Percentiles rank a stretch among this genome's conserved stretches.
phyloP scores from a whole-genome alignment of 2,329 filamentous ascomycete species.

The Ascochyta fabae region DNA sequence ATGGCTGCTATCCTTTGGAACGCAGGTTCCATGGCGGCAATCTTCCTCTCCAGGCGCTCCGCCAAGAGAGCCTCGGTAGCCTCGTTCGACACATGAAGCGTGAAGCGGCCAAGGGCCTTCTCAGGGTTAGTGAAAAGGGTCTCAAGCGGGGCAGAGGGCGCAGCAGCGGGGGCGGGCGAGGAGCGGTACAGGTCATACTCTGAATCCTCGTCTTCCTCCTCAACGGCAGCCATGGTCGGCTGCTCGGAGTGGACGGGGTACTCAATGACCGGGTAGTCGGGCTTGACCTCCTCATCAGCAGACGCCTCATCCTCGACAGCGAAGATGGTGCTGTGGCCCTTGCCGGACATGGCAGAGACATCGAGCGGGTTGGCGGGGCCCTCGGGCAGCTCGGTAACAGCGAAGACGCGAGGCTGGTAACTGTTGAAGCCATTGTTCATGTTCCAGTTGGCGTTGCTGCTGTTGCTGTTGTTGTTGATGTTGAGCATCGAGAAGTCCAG shows the following conservation, averaged over 20 bases:
- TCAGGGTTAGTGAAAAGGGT: slow-evolving; percentile 61
- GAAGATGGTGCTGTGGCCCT: slow-evolving; percentile 56
- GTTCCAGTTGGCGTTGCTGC: slow-evolving; percentile 52
- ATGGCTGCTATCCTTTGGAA: slow-evolving; percentile 43
- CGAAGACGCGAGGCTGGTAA: slow-evolving; percentile 72
- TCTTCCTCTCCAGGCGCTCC: slow-evolving; percentile 45
- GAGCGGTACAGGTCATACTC: slow-evolving; percentile 67
- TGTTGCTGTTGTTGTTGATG: slow-evolving; percentile 55
- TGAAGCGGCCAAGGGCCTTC: slow-evolving; percentile 68
- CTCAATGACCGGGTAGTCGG: slow-evolving; percentile 58
- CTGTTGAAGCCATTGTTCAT: slow-evolving; percentile 61
- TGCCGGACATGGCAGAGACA: slow-evolving; percentile 71
- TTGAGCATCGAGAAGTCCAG: slow-evolving; percentile 77
- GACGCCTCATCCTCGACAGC: slow-evolving; percentile 45
- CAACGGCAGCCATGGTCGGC: slow-evolving; percentile 17
- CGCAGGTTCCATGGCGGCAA: slow-evolving; percentile 42
- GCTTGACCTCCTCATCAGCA: slow-evolving; percentile 57
- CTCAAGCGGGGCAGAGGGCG: slow-evolving; percentile 38
- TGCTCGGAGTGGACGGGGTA: slow-evolving; percentile 40
- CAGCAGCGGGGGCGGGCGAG: slow-evolving; percentile 37
- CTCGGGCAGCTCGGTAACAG: slow-evolving; percentile 73
- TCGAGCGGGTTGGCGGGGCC: slow-evolving; percentile 66
- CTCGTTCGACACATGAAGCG: slow-evolving; percentile 67
- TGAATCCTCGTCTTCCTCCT: slow-evolving; percentile 62
- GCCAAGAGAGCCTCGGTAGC: slow-evolving; percentile 42